Base-by-base conservation (phyloP, 2,329 filamentous ascomycete species). In the Botryosphaeria dothidea region DNA sequence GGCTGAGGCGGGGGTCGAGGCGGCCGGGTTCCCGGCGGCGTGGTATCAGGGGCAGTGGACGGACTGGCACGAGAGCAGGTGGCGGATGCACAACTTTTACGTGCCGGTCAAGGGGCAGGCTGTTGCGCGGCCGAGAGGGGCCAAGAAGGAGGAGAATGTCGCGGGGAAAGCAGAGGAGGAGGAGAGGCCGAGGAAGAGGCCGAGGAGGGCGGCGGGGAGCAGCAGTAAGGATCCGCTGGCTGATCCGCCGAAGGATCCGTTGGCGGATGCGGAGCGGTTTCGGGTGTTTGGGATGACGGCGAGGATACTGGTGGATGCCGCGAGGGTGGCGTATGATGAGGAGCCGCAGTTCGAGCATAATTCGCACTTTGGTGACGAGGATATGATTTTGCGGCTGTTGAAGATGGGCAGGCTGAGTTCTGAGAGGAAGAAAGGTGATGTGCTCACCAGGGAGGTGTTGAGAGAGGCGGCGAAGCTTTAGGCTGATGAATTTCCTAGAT, bases 221-320 rank as follows among this genome's bases (percentile, higher is more conserved):
- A 25, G 7, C 1, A 17, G 2, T 0, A 19, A 9, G 17, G 38
- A 45, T 19, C 36, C 27, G 11, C n/a, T 17, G 2, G 8, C 34
- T 3, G 52, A 43, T 11, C 52, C 34, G 13, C 36, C 52, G 8
- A 46, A 46, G n/a, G 54, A 58, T 21, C 25, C 54, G 25, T 4
- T 31, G 23, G 15, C n/a, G 38, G 56, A 23, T 46, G 9, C 9
- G 19, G 41, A 43, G 17, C 83, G 90, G 41, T 97, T 95, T 78
- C 88, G 91, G 70, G 93, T 98, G 4, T 97, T 93, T 86, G 94
- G 94, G 17, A 94, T 98, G 92, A 98, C 94, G 62, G 94, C 92
- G 2, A 83, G 92, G 61, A 94, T 98, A 63, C 77, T 97, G 63
- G 92, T 97, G 4, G 94, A 98, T 78, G 90, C 91, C 4, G 93